These are phyloP conservation scores for Cryptococcus jaspeensis DNA, from an alignment of 1,284 basidiomycete species.

Conservation along the genomic window DNA sequence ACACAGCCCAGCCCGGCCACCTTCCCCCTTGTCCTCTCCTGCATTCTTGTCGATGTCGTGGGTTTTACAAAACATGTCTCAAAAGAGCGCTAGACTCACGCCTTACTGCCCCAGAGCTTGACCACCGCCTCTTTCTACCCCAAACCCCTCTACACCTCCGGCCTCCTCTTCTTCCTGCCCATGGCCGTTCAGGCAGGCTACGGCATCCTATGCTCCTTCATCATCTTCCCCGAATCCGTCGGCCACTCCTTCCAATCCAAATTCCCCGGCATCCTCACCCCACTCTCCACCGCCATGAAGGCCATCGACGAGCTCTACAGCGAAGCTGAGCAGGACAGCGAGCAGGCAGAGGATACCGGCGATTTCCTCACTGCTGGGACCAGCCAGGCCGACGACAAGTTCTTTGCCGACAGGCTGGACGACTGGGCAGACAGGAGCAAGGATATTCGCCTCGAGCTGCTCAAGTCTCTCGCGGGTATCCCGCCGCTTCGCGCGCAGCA, in stretches of 20 bases:
- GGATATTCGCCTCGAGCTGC: slow-evolving; percentile 34
- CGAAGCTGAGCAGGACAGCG: slow-evolving; percentile 12
- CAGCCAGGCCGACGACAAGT: not conserved
- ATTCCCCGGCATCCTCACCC: slow-evolving; percentile 36
- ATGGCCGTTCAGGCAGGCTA: slow-evolving; percentile 47
- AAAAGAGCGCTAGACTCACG: not conserved
- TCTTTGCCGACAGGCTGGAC: slow-evolving; percentile 18
- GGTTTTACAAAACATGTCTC: slow-evolving; percentile 2
- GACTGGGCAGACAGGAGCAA: slow-evolving; percentile 38
- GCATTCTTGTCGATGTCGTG: slow-evolving; percentile 45
- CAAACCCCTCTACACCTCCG: slow-evolving; percentile 31
- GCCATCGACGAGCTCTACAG: slow-evolving; percentile 38
- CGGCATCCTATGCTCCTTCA: slow-evolving; percentile 30
- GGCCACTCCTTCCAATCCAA: slow-evolving; percentile 43
- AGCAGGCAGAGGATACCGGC: not conserved
- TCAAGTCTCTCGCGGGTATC: slow-evolving; percentile 36
- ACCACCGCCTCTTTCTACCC: slow-evolving; percentile 40
- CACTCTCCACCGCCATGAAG: slow-evolving; percentile 29
- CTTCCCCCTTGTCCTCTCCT: slow-evolving; percentile 45
- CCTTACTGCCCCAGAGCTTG: slow-evolving; percentile 26
- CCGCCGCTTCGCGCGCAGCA: slow-evolving; percentile 42
- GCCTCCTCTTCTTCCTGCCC: slow-evolving; percentile 45
- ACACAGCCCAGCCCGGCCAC: slow-evolving; percentile 49
- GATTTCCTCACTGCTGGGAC: not conserved
- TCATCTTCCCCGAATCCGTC: slow-evolving; percentile 49